Conservation (phyloP, 345 rosid species). For the Erysimum cheiranthoides region DNA sequence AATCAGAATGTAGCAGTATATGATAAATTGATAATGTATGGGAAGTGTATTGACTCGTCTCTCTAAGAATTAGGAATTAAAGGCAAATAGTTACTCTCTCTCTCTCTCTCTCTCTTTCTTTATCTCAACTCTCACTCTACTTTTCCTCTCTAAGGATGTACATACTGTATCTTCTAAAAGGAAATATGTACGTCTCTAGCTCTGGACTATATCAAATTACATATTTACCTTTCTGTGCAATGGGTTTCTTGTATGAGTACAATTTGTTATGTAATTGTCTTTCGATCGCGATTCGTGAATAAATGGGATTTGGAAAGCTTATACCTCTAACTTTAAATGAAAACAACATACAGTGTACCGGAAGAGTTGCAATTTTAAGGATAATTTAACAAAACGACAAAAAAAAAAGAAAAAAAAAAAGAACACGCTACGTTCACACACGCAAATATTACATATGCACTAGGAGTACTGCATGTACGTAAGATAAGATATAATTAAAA, state of each 20-base stretch:
- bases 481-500: neutral
- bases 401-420: too few relatives aligned
- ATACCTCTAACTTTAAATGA: neutral
- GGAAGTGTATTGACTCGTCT: slow-evolving; percentile 6
- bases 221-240: slow-evolving; percentile 1
- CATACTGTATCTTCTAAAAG: neutral
- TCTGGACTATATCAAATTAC: neutral
- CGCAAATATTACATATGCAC: neutral
- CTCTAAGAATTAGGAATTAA: neutral
- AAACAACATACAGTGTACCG: neutral
- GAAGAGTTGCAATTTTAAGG: neutral
- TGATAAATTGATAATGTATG: slow-evolving; percentile 10
- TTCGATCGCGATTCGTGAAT: neutral
- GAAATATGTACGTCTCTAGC: neutral
- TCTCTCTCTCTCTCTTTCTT: neutral
- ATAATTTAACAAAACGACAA: neutral
- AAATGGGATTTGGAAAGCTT: neutral
- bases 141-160: neutral
- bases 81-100: slow-evolving; percentile 15
- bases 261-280: neutral
- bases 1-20: slow-evolving; percentile 12
- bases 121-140: neutral
- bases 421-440: neutral
- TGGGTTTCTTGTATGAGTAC: neutral
- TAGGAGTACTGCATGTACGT: neutral